Evolutionary conservation across 2,329 filamentous ascomycete genomes (phyloP).

Genomic region (Niveomyces coronatus): DNA sequence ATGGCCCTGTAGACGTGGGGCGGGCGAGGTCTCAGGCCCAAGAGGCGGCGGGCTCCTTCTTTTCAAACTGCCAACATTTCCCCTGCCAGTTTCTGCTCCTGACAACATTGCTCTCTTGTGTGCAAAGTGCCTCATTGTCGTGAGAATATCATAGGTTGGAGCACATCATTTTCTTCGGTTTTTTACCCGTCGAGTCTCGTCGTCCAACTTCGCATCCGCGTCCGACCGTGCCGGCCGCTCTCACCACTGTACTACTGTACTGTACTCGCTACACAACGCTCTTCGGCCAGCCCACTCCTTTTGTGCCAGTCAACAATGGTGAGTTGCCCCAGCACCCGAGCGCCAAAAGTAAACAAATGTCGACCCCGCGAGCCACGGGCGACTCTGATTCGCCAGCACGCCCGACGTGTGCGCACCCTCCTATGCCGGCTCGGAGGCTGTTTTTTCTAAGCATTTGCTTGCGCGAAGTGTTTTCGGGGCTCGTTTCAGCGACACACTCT

Average conservation of each 20-base stretch:
- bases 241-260: too few species aligned
- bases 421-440: background rate
- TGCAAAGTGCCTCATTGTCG: background rate
- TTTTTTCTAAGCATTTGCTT: conserved; percentile 1
- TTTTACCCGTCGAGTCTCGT: background rate
- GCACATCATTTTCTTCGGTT: background rate
- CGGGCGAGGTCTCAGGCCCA: conserved; percentile 7
- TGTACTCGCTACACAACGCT: conserved; percentile 4
- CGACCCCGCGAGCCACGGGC: conserved; percentile 17
- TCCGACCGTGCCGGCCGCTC: too few species aligned
- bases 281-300: conserved; percentile 11
- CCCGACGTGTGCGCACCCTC: conserved; percentile 5
- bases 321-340: conserved; percentile 27
- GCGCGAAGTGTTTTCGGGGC: background rate
- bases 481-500: too few species aligned
- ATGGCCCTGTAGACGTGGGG: conserved; percentile 3
- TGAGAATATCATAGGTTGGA: background rate
- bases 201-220: background rate
- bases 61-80: conserved; percentile 1
- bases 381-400: conserved; percentile 23
- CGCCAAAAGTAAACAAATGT: conserved; percentile 22
- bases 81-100: conserved; percentile 4
- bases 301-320: conserved; percentile 22
- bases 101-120: conserved; percentile 5
- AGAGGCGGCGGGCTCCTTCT: conserved; percentile 1